These are phyloP conservation scores for Boletus vermiculosoides DNA, from an alignment of 768 basidiomycete genomes.

Conservation along the genomic window DNA sequence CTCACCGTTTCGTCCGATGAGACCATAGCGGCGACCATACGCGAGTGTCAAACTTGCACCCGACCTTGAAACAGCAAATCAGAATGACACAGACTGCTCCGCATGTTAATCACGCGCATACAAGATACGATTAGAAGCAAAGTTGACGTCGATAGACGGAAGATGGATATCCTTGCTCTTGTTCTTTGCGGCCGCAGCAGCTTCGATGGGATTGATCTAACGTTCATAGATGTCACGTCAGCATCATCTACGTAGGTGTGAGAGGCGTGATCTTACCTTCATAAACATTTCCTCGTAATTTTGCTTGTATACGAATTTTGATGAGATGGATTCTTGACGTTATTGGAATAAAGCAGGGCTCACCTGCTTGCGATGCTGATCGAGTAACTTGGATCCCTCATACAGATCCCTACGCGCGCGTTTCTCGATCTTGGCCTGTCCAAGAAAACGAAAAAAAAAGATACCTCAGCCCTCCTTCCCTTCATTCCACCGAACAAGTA, in stretches of 20 bases:
- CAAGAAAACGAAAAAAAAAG: not conserved
- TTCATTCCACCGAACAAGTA: not conserved
- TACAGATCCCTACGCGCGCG: constrained; percentile 87
- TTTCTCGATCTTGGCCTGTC: constrained; percentile 94
- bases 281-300: constrained; percentile 99
- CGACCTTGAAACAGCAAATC: constrained; percentile 45
- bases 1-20: constrained; percentile 85
- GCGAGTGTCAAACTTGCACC: constrained; percentile 86
- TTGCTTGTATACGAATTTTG: constrained; percentile 57
- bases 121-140: constrained; percentile 93
- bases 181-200: constrained; percentile 72
- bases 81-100: not conserved
- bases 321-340: not conserved
- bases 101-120: constrained; percentile 30
- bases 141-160: constrained; percentile 92
- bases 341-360: constrained; percentile 6
- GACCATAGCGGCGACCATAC: constrained; percentile 84
- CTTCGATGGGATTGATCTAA: constrained; percentile 91
- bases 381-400: constrained; percentile 93
- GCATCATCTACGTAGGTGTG: not conserved
- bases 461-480: not conserved
- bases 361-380: constrained; percentile 88
- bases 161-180: constrained; percentile 98
- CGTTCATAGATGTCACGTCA: not conserved
- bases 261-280: constrained; percentile 57